phyloP scores from a whole-genome alignment of 2,329 filamentous ascomycete genomes.

The Neodidymelliopsis sp. region DNA sequence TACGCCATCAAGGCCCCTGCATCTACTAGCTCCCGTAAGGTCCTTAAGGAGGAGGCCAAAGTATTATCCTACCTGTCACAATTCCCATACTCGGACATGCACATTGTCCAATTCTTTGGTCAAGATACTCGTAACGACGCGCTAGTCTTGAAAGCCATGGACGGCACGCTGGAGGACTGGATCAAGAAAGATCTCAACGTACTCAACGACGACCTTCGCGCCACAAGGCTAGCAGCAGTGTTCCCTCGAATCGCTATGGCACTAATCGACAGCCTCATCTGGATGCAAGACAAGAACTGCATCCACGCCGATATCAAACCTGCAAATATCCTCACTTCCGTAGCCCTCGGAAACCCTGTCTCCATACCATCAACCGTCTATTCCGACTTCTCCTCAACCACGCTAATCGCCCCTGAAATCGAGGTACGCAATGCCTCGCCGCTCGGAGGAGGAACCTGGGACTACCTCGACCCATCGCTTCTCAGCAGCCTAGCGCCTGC shows the following conservation, averaged over 20 bases:
- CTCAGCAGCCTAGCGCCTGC: conserved; percentile 27
- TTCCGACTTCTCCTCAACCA: conserved; percentile 56
- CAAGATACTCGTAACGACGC: conserved; percentile 39
- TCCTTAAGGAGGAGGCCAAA: conserved; percentile 41
- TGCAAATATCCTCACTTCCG: conserved; percentile 51
- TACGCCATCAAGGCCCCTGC: conserved; percentile 49
- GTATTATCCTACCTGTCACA: conserved; percentile 45
- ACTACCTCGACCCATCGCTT: conserved; percentile 53
- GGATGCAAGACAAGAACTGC: conserved; percentile 51
- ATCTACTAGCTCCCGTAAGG: conserved; percentile 38
- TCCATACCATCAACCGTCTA: conserved; percentile 39
- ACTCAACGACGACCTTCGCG: conserved; percentile 37
- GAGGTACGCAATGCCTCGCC: conserved; percentile 27
- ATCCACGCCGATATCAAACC: conserved; percentile 58
- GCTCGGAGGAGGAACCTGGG: conserved; percentile 56
- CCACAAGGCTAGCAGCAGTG: conserved; percentile 44
- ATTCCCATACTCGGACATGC: conserved; percentile 27
- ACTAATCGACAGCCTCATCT: conserved; percentile 52
- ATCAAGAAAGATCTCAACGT: conserved; percentile 40
- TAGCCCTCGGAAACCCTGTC: conserved; percentile 26
- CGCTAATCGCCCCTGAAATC: conserved; percentile 20
- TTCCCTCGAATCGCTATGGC: conserved; percentile 52
- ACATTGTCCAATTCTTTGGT: conserved; percentile 46
- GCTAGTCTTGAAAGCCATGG: conserved; percentile 45
- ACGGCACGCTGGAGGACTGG: conserved; percentile 43